Evolutionary conservation across 306 rosid genomes (phyloP).

Genomic region (Crotalaria pallida): DNA sequence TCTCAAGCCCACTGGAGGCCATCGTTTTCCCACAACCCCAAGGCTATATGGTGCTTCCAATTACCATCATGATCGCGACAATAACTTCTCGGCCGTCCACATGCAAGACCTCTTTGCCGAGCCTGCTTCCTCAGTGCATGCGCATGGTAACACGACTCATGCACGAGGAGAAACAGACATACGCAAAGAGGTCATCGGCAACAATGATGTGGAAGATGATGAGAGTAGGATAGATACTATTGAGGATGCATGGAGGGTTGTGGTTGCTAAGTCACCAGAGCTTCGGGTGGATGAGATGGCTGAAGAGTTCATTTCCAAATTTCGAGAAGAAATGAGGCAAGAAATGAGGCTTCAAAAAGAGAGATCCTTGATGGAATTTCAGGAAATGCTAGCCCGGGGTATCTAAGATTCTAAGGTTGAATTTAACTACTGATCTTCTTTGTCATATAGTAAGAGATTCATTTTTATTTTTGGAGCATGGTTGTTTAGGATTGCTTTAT

Average conservation of each 20-base stretch:
- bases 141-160: background rate
- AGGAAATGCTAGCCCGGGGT: constrained; percentile 26
- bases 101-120: constrained; percentile 57
- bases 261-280: constrained; percentile 30
- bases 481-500: background rate
- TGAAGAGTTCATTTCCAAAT: constrained; percentile 63
- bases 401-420: constrained; percentile 9
- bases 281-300: constrained; percentile 34
- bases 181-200: constrained; percentile 14
- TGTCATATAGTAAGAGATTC: background rate
- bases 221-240: constrained; percentile 1
- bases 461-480: background rate
- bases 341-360: constrained; percentile 33
- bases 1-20: constrained; percentile 28
- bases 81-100: constrained; percentile 37
- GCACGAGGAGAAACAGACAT: constrained; percentile 32
- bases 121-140: background rate
- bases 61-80: constrained; percentile 2
- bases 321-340: constrained; percentile 31
- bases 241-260: constrained; percentile 41
- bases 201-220: constrained; percentile 1
- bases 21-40: constrained; percentile 18
- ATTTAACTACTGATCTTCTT: background rate
- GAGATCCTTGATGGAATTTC: constrained; percentile 30
- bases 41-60: constrained; percentile 24